Base-by-base conservation (phyloP, 2,329 filamentous ascomycete species). In the Alternaria hordeiaustralica region DNA sequence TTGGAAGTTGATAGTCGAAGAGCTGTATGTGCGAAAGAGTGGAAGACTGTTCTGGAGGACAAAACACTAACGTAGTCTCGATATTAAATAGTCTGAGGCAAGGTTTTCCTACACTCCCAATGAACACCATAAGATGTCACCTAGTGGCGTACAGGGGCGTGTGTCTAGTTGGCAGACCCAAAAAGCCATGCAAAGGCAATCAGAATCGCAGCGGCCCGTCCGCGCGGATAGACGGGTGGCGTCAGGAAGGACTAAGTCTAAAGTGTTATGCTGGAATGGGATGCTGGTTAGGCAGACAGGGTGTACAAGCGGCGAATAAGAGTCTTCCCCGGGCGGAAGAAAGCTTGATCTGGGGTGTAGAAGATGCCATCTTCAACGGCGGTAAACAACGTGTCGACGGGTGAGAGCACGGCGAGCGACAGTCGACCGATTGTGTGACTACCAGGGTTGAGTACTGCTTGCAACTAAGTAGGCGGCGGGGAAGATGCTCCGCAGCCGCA, bases 221-320 rank as follows among this genome's bases (percentile, higher is more conserved):
- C 75, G 76, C 60, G 63, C 75, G 77, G 76, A 70, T 72, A 71
- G 73, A 73, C 76, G 77, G 75, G 67, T 72, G 68, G 64, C 62
- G 67, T 71, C 62, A 66, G 65, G 71, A 64, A 70, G 58, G 67
- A 53, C 64, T 65, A 69, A 65, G 63, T 72, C 65, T 71, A 59
- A 67, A 64, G 51, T 61, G 36, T 51, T 65, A 49, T 60, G 58
- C 67, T 72, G 72, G 71, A 76, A 75, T 74, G 71, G 66, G 55
- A 62, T 68, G 55, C 60, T 71, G 66, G 57, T 68, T 69, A 63
- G 65, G 66, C 57, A 58, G 57, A 54, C 55, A 64, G 63, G 66
- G 68, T 55, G 67, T 55, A 76, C 69, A 61, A 67, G 54, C 64
- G 66, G 66, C 56, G 63, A 55, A 59, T 59, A 47, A 56, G 60